Base-by-base conservation (phyloP, 345 rosid genomes). In the Acer campestre region DNA sequence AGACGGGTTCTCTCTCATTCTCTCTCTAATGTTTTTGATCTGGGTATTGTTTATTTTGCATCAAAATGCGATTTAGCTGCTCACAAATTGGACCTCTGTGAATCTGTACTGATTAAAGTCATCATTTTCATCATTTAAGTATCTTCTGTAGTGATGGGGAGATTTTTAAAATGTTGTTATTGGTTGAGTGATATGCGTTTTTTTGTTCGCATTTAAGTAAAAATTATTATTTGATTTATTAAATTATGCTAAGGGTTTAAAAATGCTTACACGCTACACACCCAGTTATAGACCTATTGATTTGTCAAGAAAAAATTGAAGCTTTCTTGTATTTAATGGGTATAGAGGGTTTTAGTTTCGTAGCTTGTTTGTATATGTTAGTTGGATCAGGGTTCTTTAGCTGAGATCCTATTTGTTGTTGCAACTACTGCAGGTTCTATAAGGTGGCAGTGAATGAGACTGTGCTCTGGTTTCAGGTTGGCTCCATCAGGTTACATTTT, bases 401-500 rank as follows among this genome's bases (percentile, higher is more conserved):
- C 38, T 75, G n/a, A 70, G 70, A 49, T 42, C 1, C 22, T 18
- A 10, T 74, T 68, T 44, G 25, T 77, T 67, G 4, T 27, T 74
- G 40, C 48, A 65, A 67, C 40, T 78, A 42, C 61, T 78, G 51
- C 89, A 94, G 99, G 88, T 96, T 92, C 84, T 96, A 96, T 84
- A 94, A 82, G 82, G 94, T 89, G 77, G 86, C 83, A n/a, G 88
- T 29, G 8, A 89, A 92, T 78, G 82, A 75, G 77, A 85, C 93
- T 35, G 86, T 91, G 84, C 87, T 96, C 66, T 92, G 99, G 99
- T 96, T 94, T 96, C 99, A 96, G 99, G 99, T 96, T 96, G 94
- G 95, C 95, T 87, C 85, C 86, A 91, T 81, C 97, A 94, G 95
- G 97, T 92, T 86, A 92, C 94, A 83, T 75, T 86, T 90, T 81